phyloP scores from a whole-genome alignment of 352 stramenopile species.

The Poterioochromonas sp. region DNA sequence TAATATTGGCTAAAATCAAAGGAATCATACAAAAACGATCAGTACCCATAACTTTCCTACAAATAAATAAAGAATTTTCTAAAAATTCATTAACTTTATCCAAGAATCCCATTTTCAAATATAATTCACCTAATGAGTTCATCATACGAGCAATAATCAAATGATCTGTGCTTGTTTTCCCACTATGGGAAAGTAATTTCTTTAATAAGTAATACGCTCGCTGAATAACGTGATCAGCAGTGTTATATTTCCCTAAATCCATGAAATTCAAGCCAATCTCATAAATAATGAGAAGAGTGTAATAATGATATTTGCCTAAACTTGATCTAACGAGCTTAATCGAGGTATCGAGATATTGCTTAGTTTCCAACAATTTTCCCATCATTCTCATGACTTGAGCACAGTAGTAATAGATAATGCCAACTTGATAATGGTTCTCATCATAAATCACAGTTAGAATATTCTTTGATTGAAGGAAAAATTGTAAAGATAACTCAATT shows the following conservation, averaged over 20 bases:
- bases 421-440: neutral
- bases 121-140: neutral
- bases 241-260: neutral
- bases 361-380: neutral
- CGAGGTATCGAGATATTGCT: neutral
- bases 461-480: neutral
- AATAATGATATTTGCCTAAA: constrained; percentile 15
- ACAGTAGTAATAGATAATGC: neutral
- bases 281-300: neutral
- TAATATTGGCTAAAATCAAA: neutral
- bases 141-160: neutral
- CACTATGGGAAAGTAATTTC: neutral
- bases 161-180: constrained; percentile 12
- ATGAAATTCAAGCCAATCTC: constrained; percentile 1
- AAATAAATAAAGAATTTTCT: neutral
- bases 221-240: neutral
- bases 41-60: neutral
- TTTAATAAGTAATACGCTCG: neutral
- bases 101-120: neutral
- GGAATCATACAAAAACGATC: neutral
- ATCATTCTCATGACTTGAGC: no score
- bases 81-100: neutral
- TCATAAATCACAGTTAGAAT: neutral
- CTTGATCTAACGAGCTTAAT: neutral
- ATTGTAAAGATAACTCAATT: neutral